Percentiles rank a stretch among this genome's conserved stretches.
These are phyloP conservation scores for Chlorella sp. DNA, from an alignment of 139 green algal genomes.

Conservation along the genomic window DNA sequence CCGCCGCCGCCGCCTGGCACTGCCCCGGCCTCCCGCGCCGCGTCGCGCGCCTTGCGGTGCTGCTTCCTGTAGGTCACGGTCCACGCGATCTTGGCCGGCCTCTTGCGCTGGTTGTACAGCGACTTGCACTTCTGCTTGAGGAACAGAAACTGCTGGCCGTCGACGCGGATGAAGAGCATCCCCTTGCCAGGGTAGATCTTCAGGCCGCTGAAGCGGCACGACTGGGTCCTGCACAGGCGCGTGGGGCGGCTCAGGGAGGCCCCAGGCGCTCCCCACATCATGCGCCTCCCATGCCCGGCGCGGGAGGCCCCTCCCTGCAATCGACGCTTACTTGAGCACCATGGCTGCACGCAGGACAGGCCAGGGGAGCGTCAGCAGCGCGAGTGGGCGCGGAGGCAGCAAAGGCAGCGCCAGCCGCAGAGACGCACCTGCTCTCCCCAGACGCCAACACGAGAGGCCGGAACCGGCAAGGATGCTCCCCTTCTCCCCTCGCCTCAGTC, in stretches of 20 bases:
- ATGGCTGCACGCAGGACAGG: background rate
- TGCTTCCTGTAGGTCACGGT: constrained; percentile 92
- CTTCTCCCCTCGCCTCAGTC: no score
- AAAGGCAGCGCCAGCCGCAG: background rate
- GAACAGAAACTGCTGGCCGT: constrained; percentile 96
- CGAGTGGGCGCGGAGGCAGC: background rate
- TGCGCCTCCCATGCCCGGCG: no score
- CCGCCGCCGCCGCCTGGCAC: background rate
- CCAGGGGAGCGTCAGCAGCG: no score
- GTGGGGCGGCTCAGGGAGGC: background rate
- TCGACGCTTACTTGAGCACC: no score
- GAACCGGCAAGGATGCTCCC: no score
- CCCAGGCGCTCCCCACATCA: no score
- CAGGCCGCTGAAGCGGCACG: constrained; percentile 97
- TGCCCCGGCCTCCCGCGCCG: no score
- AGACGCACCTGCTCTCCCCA: background rate
- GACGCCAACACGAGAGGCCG: no score
- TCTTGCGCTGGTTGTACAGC: constrained; percentile 90
- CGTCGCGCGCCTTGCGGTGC: constrained; percentile 90
- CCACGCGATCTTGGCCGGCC: constrained; percentile 97
- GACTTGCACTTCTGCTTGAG: constrained; percentile 93
- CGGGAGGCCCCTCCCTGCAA: no score
- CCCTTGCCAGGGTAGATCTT: constrained; percentile 96
- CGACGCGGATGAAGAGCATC: constrained; percentile 88
- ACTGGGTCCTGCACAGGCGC: constrained; percentile 79